These are phyloP conservation scores for Fusarium verrucosum DNA, from an alignment of 2,329 filamentous ascomycete species.

Conservation along the genomic window DNA sequence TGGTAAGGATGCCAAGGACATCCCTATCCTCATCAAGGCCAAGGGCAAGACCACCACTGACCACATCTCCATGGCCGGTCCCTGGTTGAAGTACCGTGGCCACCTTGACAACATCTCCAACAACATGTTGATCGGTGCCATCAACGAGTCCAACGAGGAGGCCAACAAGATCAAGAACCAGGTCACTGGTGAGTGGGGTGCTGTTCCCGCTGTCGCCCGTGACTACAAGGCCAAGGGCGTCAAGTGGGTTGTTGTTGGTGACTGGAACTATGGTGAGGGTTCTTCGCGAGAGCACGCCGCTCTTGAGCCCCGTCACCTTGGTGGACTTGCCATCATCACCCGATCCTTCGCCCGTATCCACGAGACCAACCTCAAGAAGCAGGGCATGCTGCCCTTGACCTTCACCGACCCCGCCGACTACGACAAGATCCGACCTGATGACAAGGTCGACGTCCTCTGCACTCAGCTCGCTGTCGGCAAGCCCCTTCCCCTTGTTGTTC, in stretches of 20 bases:
- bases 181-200: slow-evolving; percentile 82
- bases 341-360: slow-evolving; percentile 98
- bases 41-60: slow-evolving; percentile 98
- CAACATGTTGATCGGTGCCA: slow-evolving; percentile 99
- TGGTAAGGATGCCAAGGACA: slow-evolving; percentile 84
- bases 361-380: slow-evolving; percentile 99
- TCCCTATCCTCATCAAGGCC: slow-evolving; percentile 97
- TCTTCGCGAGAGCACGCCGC: slow-evolving; percentile 98
- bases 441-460: slow-evolving; percentile 88
- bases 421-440: slow-evolving; percentile 93
- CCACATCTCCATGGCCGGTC: slow-evolving; percentile 95
- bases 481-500: slow-evolving; percentile 89
- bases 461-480: slow-evolving; percentile 92
- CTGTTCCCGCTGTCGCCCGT: slow-evolving; percentile 92
- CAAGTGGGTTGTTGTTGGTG: slow-evolving; percentile 96
- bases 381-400: slow-evolving; percentile 99
- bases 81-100: slow-evolving; percentile 98
- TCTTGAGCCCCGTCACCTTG: slow-evolving; percentile 95
- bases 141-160: slow-evolving; percentile 94
- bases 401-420: slow-evolving; percentile 96
- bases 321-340: slow-evolving; percentile 95
- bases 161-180: slow-evolving; percentile 97
- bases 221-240: slow-evolving; percentile 98
- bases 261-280: slow-evolving; percentile 99
- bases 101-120: slow-evolving; percentile 99